Evolutionary conservation across 176 grass and related monocot genomes (phyloP).

Genomic region (Carex pumila): DNA sequence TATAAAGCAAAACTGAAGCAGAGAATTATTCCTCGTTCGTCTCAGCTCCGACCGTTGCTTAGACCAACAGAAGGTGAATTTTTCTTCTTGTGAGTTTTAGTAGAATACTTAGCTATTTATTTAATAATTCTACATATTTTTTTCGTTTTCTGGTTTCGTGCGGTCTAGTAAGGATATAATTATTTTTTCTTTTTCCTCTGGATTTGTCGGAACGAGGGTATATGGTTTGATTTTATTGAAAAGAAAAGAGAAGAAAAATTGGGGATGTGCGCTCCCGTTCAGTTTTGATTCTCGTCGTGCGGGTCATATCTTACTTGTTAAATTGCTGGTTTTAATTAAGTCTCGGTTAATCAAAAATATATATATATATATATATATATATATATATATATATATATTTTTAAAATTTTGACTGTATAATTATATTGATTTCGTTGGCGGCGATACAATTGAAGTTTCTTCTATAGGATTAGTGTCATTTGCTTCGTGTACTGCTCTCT

Average conservation of each 20-base stretch:
- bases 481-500: not conserved
- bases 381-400: not conserved
- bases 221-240: slow-evolving; percentile 3
- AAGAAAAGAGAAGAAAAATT: slow-evolving; percentile 6
- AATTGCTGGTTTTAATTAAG: not conserved
- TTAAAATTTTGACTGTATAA: not conserved
- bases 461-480: not conserved
- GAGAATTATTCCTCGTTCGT: not conserved
- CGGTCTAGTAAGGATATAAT: not conserved
- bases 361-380: not conserved
- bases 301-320: not conserved
- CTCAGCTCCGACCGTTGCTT: slow-evolving; percentile 16
- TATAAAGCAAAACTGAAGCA: slow-evolving; percentile 12
- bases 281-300: slow-evolving; percentile 14
- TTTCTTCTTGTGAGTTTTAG: not conserved
- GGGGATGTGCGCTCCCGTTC: slow-evolving; percentile 21
- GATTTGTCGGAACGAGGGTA: not conserved
- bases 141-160: not conserved
- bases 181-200: slow-evolving; percentile 1
- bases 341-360: not conserved
- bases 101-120: not conserved
- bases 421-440: not conserved
- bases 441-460: slow-evolving; percentile 13
- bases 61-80: not conserved
- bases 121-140: not conserved